Conservation (phyloP, 2,329 filamentous ascomycete species). For the Sporothrix mexicana region DNA sequence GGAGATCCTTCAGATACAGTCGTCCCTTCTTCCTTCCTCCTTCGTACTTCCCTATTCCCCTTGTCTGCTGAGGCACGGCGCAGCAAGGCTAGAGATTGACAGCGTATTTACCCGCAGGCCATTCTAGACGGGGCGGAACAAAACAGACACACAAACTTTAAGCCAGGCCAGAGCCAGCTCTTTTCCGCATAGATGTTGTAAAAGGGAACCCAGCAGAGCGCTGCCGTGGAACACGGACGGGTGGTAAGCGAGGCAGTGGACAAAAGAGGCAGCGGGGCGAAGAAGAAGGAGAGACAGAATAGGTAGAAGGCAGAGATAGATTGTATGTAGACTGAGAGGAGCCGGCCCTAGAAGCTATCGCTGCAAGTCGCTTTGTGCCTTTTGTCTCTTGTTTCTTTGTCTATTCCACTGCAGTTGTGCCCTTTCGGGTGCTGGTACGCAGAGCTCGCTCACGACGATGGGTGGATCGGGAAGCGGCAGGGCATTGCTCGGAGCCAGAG, state of each 20-base stretch:
- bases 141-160: not conserved
- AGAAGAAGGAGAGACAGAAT: not conserved
- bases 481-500: conserved; percentile 24
- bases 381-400: not conserved
- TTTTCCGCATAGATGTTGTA: not conserved
- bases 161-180: conserved; percentile 19
- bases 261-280: not conserved
- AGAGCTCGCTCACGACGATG: conserved; percentile 19
- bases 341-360: conserved; percentile 12
- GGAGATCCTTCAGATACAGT: not conserved
- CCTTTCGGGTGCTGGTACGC: not conserved
- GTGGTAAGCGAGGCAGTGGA: conserved; percentile 4
- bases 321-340: not conserved
- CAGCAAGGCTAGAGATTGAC: conserved; percentile 22
- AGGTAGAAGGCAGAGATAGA: not conserved
- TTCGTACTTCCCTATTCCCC: not conserved
- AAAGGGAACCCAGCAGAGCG: conserved; percentile 9
- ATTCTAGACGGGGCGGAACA: conserved; percentile 22
- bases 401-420: not conserved
- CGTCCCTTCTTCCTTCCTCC: not conserved
- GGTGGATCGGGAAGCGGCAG: conserved; percentile 30
- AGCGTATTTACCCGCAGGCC: conserved; percentile 30
- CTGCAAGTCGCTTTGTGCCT: conserved; percentile 8
- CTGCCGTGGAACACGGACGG: conserved; percentile 30
- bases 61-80: not conserved